Evolutionary conservation across 1,139 yeast genomes (phyloP).

Genomic region (Wickerhamiella pararugosa): DNA sequence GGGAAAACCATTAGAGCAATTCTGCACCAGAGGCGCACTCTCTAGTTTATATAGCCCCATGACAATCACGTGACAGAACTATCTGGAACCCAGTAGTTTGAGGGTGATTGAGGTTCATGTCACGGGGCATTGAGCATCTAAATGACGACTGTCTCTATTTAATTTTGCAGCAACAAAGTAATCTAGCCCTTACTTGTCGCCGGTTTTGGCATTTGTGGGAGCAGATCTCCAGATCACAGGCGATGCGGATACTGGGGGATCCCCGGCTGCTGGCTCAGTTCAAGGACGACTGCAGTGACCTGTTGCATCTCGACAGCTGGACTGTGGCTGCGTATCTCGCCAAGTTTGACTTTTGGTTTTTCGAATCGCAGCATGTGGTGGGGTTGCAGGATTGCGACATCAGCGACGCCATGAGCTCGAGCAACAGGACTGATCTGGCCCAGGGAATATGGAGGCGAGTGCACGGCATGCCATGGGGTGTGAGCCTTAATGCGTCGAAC

Average conservation of each 20-base stretch:
- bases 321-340: conserved; percentile 12
- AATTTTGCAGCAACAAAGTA: neutral
- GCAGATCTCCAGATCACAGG: conserved; percentile 1
- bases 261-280: conserved; percentile 9
- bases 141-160: neutral
- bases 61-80: no score
- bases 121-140: conserved; percentile 1
- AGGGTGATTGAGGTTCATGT: no score
- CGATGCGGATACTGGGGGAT: conserved; percentile 2
- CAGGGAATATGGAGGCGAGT: conserved; percentile 15
- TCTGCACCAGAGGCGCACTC: no score
- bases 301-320: conserved; percentile 13
- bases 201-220: conserved; percentile 5
- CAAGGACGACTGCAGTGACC: conserved; percentile 6
- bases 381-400: conserved; percentile 9
- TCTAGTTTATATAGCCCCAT: no score
- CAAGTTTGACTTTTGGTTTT: conserved; percentile 16
- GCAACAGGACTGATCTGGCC: conserved; percentile 3
- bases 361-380: conserved; percentile 14
- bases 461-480: conserved; percentile 18
- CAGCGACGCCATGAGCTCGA: conserved; percentile 7
- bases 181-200: conserved; percentile 2
- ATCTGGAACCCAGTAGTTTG: no score
- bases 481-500: conserved; percentile 18
- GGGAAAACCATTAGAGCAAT: conserved; percentile 12